Conservation (phyloP, 2,329 filamentous ascomycete genomes). For the Beauveria brongniartii region DNA sequence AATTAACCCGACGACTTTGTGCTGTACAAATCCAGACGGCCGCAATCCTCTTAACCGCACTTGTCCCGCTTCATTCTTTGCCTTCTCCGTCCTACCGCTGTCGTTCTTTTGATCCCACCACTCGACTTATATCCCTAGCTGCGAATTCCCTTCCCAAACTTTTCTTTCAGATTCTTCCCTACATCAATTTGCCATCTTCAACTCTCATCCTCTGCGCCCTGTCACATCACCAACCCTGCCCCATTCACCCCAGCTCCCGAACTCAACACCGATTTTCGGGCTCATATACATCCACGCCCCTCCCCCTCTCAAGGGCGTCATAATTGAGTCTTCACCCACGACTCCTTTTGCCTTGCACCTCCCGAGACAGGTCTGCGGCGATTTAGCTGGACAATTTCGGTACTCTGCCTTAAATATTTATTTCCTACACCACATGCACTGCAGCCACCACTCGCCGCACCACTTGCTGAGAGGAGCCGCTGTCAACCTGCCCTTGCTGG, state of each 20-base stretch:
- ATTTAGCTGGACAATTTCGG: not conserved
- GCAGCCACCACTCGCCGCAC: not conserved
- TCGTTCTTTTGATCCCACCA: not conserved
- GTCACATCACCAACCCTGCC: not conserved
- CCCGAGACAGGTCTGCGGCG: not conserved
- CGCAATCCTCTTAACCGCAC: not conserved
- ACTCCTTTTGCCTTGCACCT: not conserved
- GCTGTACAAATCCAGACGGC: not conserved
- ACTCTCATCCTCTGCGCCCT: not conserved
- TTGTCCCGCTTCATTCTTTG: not conserved
- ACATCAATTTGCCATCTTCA: not conserved
- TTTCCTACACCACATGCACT: not conserved
- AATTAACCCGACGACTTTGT: not conserved
- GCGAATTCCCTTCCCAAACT: not conserved
- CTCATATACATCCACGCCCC: not conserved
- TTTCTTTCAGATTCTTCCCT: too few relatives aligned
- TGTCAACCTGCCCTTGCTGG: not conserved
- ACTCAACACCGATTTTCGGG: not conserved
- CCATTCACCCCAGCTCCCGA: not conserved
- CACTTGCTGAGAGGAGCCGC: not conserved
- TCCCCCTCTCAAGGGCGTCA: not conserved
- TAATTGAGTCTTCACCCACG: not conserved
- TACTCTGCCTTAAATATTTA: not conserved
- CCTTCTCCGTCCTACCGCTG: not conserved
- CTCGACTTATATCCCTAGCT: too few relatives aligned